Evolutionary conservation across 345 rosid genomes (phyloP).

Genomic region (Eucalyptus regnans): DNA sequence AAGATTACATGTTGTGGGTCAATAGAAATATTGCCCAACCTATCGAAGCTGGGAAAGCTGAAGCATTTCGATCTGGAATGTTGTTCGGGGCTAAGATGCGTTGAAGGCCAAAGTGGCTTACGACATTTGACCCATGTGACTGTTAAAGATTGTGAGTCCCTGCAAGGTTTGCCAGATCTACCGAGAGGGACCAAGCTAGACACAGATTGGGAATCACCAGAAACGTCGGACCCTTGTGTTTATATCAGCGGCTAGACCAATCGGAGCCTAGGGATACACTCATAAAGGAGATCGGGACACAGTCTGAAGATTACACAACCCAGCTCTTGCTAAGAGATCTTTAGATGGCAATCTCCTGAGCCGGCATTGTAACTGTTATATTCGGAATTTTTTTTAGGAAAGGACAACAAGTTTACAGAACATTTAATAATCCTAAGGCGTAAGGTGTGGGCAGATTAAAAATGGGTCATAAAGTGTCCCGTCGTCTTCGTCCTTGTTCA

Average conservation of each 20-base stretch:
- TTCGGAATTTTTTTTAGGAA: not conserved
- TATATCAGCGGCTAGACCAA: not conserved
- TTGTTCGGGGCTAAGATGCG: not conserved
- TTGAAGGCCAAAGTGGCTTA: not conserved
- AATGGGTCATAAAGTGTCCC: not conserved
- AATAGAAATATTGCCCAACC: not conserved
- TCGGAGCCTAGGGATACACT: not conserved
- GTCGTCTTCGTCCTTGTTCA: not conserved
- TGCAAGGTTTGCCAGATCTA: not conserved
- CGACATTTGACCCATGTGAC: not conserved
- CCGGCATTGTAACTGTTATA: too few relatives aligned
- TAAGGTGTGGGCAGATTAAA: not conserved
- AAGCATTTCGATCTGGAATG: not conserved
- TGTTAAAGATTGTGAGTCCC: not conserved
- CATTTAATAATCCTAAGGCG: not conserved
- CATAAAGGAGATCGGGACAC: not conserved
- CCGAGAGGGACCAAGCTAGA: not conserved
- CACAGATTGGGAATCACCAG: not conserved
- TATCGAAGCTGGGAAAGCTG: not conserved
- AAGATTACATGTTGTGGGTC: not conserved
- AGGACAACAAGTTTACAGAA: not conserved
- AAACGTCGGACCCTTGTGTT: not conserved
- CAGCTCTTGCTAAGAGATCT: not conserved
- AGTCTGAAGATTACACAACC: not conserved
- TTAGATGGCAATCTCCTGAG: not conserved